phyloP scores from a whole-genome alignment of 2,329 filamentous ascomycete genomes.

The Neopestalotiopsis rosae region DNA sequence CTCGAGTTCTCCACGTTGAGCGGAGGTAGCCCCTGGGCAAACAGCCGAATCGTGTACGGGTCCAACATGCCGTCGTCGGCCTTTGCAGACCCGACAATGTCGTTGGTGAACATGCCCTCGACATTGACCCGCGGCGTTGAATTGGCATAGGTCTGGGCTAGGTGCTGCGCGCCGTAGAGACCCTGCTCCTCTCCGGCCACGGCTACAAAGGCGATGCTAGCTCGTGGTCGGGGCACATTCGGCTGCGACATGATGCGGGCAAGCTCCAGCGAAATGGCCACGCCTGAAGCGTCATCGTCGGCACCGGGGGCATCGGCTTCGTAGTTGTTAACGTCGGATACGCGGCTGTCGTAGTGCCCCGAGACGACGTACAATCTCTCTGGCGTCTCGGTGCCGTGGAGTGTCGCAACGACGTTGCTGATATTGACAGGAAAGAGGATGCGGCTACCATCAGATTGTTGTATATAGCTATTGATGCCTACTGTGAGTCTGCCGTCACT shows the following conservation, averaged over 20 bases:
- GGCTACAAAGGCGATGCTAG: conserved; percentile 61
- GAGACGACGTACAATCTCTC: conserved; percentile 57
- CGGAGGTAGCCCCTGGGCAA: conserved; percentile 53
- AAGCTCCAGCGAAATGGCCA: conserved; percentile 60
- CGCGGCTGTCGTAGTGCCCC: conserved; percentile 61
- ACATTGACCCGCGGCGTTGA: conserved; percentile 52
- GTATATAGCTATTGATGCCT: conserved; percentile 55
- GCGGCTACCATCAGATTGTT: conserved; percentile 47
- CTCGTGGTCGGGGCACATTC: conserved; percentile 43
- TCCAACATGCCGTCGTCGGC: conserved; percentile 51
- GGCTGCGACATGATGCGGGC: conserved; percentile 55
- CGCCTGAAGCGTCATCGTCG: conserved; percentile 62
- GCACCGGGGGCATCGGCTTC: conserved; percentile 59
- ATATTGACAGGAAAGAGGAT: conserved; percentile 57
- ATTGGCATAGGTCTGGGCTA: conserved; percentile 58
- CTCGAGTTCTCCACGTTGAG: conserved; percentile 43
- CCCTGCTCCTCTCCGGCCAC: conserved; percentile 64
- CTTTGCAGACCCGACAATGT: conserved; percentile 59
- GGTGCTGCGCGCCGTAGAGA: conserved; percentile 55
- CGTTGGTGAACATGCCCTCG: conserved; percentile 62
- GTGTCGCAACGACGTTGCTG: conserved; percentile 56
- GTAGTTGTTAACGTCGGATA: conserved; percentile 56
- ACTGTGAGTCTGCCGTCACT: conserved; percentile 58
- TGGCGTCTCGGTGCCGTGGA: conserved; percentile 54
- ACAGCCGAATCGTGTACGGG: conserved; percentile 59